These are phyloP conservation scores for Geranium rotundifolium DNA, from an alignment of 345 rosid genomes.

Conservation along the genomic window DNA sequence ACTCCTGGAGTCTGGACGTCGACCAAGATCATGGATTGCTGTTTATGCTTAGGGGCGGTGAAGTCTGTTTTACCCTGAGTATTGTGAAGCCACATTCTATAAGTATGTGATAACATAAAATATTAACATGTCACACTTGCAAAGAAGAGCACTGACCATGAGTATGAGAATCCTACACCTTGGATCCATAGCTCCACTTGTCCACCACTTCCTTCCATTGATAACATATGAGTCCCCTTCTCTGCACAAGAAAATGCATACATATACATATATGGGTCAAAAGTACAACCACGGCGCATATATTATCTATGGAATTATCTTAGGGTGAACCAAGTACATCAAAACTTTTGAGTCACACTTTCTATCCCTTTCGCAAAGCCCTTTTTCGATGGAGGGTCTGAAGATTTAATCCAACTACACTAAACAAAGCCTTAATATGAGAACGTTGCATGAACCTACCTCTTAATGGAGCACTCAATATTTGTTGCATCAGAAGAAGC, in stretches of 20 bases:
- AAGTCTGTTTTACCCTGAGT: conserved; percentile 87
- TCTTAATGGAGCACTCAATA: conserved; percentile 82
- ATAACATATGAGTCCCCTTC: conserved; percentile 71
- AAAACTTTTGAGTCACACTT: not conserved
- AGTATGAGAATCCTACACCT: conserved; percentile 88
- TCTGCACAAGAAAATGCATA: conserved; percentile 28
- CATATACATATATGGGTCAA: conserved; percentile 7
- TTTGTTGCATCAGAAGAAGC: conserved; percentile 99
- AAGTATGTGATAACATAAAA: not conserved
- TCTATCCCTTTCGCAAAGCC: not conserved
- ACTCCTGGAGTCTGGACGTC: conserved; percentile 72
- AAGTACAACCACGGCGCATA: conserved; percentile 1
- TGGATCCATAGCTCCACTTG: conserved; percentile 99
- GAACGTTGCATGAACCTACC: conserved; percentile 25
- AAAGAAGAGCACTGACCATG: conserved; percentile 56
- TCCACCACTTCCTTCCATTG: conserved; percentile 98
- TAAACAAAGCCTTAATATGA: not conserved
- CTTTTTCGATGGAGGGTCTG: not conserved
- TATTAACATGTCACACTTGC: not conserved
- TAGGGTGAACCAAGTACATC: not conserved
- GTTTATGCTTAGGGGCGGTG: conserved; percentile 69
- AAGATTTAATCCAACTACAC: not conserved
- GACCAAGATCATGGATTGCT: conserved; percentile 94
- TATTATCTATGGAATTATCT: not conserved
- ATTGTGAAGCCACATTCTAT: conserved; percentile 7